Evolutionary conservation across 2,329 filamentous ascomycete species (phyloP), one percentile per base, ranked within the genome.

Genomic region (Arthrobotrys sphaeroides): DNA sequence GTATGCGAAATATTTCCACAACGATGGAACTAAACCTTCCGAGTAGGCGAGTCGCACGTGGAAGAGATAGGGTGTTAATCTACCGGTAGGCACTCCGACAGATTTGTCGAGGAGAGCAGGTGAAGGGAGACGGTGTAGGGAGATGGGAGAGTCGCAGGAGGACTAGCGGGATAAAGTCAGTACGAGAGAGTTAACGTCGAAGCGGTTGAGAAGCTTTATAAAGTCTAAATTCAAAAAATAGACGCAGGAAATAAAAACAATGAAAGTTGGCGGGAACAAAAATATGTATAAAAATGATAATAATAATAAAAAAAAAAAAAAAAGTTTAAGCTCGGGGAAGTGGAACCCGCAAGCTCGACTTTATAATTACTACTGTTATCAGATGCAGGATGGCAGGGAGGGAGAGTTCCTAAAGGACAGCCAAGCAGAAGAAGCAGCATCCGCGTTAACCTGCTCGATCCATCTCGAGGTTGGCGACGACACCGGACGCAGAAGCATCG

Each of bases 81-180:
- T 40, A 49, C 61, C 62, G 62, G 70, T 55, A 74, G 70, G 70
- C 70, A 74, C 70, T 74, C 70, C 70, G 70, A 74, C 70, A 68
- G 55, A 26, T 24, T n/a, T 57, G 45, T 68, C 62, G 18, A 49
- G 62, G 55, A 74, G 47, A 74, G 70, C 70, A 74, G 70, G 70
- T 74, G 62, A 59, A 26, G 47, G 57, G 55, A 22, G 45, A 47
- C n/a, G n/a, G n/a, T 55, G 36, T 33, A n/a, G 33, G 33, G 36
- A 45, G 13, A 20, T n/a, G 22, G 26, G 24, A 20, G 65, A 36
- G 28, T 24, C 36, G 31, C 49, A 47, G 68, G 22, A 18, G 36
- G 43, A 24, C 24, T 33, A 67, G 26, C 40, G 26, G 24, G 64
- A 55, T 40, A 74, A 55, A 74, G 69, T 74, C 55, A 74, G 61